These are phyloP conservation scores for Daldinia caldariorum DNA, from an alignment of 495 filamentous ascomycete species.

Conservation along the genomic window DNA sequence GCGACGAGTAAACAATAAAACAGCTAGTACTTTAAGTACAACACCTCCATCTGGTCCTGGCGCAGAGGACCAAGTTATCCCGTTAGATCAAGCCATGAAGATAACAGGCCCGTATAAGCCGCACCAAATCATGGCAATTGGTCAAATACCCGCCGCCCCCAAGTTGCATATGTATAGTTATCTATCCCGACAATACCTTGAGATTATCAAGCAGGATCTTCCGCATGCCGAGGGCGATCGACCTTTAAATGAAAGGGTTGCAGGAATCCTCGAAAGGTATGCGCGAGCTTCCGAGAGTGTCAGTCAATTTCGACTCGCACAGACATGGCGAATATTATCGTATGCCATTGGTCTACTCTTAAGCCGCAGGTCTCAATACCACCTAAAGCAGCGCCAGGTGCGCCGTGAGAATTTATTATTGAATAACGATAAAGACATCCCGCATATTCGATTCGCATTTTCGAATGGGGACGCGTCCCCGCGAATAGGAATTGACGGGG, in stretches of 20 bases:
- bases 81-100: constrained; percentile 69
- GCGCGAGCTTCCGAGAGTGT: constrained; percentile 68
- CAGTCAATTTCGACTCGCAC: constrained; percentile 70
- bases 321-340: constrained; percentile 78
- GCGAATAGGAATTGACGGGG: constrained; percentile 30
- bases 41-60: constrained; percentile 68
- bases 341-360: constrained; percentile 71
- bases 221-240: constrained; percentile 43
- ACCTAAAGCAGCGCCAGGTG: constrained; percentile 56
- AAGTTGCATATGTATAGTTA: constrained; percentile 65
- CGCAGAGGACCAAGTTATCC: constrained; percentile 61
- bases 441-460: constrained; percentile 14
- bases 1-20: constrained; percentile 52
- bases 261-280: constrained; percentile 68
- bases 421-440: background rate
- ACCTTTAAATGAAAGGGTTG: constrained; percentile 55
- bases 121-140: constrained; percentile 70
- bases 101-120: constrained; percentile 63
- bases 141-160: constrained; percentile 65
- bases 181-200: constrained; percentile 68
- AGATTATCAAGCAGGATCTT: constrained; percentile 54
- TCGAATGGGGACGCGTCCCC: constrained; percentile 26
- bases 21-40: constrained; percentile 56
- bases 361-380: constrained; percentile 64
- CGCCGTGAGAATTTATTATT: constrained; percentile 23